phyloP scores from a whole-genome alignment of 352 stramenopile genomes.

The Pythium scleroteichum region DNA sequence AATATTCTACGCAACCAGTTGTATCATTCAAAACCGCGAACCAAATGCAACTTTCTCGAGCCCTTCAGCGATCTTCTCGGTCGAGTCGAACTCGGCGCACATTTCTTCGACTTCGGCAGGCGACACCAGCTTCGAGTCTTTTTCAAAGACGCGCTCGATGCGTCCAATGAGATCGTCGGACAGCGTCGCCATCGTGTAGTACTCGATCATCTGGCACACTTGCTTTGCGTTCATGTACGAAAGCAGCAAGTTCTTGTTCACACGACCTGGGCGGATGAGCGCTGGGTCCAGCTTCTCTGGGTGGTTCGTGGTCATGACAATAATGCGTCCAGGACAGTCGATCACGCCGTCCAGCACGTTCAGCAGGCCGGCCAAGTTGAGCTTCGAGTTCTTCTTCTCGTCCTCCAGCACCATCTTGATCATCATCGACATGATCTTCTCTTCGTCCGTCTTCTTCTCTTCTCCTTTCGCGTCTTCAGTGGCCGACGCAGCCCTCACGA shows the following conservation, averaged over 20 bases:
- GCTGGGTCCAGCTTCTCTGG: conserved; percentile 92
- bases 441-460: conserved; percentile 12
- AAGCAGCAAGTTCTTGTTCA: conserved; percentile 88
- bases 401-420: conserved; percentile 30
- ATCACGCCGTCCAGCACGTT: conserved; percentile 93
- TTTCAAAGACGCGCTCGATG: conserved; percentile 18
- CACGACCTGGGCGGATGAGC: conserved; percentile 86
- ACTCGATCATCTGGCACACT: conserved; percentile 68
- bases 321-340: conserved; percentile 86
- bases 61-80: not conserved
- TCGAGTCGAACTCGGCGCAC: conserved; percentile 44
- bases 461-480: conserved; percentile 5
- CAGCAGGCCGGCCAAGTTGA: conserved; percentile 83
- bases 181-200: conserved; percentile 52
- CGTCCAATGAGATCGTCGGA: conserved; percentile 22
- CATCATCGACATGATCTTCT: conserved; percentile 20
- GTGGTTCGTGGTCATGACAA: conserved; percentile 94
- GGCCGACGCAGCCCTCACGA: not conserved
- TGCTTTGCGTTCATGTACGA: conserved; percentile 53
- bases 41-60: too few species aligned
- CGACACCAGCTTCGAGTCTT: conserved; percentile 12
- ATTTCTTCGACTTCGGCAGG: conserved; percentile 57
- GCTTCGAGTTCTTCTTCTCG: conserved; percentile 38
- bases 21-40: not conserved
- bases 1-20: too few species aligned